These are phyloP conservation scores for Dioscorea alata DNA, from an alignment of 106 monocot species.

Conservation along the genomic window DNA sequence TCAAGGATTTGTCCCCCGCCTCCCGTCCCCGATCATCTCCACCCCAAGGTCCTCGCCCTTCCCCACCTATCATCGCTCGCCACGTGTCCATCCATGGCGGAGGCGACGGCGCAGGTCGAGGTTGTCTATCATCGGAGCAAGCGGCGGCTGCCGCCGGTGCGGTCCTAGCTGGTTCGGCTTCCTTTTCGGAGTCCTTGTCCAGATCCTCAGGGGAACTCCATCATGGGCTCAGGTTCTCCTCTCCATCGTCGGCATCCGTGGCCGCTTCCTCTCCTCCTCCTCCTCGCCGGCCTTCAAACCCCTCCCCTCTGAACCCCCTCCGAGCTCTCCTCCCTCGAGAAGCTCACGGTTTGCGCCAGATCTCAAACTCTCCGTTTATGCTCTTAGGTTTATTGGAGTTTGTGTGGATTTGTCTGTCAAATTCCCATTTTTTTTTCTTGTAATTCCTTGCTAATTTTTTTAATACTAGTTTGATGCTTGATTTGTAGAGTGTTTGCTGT, in stretches of 20 bases:
- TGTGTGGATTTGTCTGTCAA: no score
- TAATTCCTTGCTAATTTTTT: no score
- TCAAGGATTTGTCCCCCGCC: not conserved
- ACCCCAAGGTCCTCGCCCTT: not conserved
- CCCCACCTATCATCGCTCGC: not conserved
- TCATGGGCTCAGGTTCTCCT: constrained; percentile 41
- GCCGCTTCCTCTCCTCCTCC: constrained; percentile 31
- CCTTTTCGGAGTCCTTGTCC: constrained; percentile 32
- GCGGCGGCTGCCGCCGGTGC: constrained; percentile 23
- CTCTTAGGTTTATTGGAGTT: no score
- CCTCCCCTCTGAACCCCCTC: constrained; percentile 22
- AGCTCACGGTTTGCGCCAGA: constrained; percentile 33
- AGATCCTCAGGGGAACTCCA: constrained; percentile 48
- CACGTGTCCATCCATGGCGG: not conserved
- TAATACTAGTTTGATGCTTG: no score
- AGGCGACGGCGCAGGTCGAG: constrained; percentile 14
- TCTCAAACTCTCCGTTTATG: no score
- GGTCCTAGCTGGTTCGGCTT: constrained; percentile 40
- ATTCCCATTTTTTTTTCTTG: no score
- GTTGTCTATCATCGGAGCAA: constrained; percentile 12
- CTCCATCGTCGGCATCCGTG: constrained; percentile 46
- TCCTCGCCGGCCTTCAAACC: constrained; percentile 28
- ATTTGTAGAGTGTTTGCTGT: no score
- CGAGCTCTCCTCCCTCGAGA: constrained; percentile 13
- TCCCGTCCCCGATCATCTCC: not conserved